Conservation (phyloP, 1,284 basidiomycete species). For the Puccinia hordei region DNA sequence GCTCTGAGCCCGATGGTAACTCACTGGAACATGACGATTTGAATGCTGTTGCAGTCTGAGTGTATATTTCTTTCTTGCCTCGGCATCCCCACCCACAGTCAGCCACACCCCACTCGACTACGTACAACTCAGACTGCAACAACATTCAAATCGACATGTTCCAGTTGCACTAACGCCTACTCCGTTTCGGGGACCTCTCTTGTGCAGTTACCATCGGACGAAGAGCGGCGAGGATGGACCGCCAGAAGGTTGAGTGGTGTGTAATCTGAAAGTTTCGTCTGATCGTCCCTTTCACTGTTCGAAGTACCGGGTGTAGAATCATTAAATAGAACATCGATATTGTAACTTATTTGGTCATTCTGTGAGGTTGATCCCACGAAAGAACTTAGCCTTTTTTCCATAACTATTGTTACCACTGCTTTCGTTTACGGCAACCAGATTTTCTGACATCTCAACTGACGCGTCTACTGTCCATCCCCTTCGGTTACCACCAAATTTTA, state of each 20-base stretch:
- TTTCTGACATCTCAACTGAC: too few species aligned
- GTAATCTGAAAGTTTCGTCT: constrained; percentile 16
- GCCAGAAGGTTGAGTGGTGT: constrained; percentile 24
- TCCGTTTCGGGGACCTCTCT: constrained; percentile 32
- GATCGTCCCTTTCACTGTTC: constrained; percentile 12
- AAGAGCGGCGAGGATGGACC: constrained; percentile 18
- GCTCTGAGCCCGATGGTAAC: constrained; percentile 33
- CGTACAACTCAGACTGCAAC: constrained; percentile 38
- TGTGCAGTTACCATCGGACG: constrained; percentile 30
- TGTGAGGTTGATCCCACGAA: constrained; percentile 2
- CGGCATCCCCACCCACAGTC: too few species aligned
- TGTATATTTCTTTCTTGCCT: too few species aligned
- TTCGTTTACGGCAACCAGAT: background rate
- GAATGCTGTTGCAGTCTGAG: constrained; percentile 36
- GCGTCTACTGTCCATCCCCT: too few species aligned
- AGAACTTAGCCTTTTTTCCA: background rate
- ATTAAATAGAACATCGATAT: constrained; percentile 15
- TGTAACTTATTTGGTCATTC: constrained; percentile 14
- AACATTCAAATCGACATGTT: constrained; percentile 33
- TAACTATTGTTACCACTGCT: background rate
- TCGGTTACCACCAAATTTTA: too few species aligned
- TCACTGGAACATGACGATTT: constrained; percentile 32
- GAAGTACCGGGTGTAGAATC: background rate
- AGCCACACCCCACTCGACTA: too few species aligned
- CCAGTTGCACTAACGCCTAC: constrained; percentile 29